phyloP scores from a whole-genome alignment of 192 early-diverging fungal species.

The Thoreauomyces humboldtii region DNA sequence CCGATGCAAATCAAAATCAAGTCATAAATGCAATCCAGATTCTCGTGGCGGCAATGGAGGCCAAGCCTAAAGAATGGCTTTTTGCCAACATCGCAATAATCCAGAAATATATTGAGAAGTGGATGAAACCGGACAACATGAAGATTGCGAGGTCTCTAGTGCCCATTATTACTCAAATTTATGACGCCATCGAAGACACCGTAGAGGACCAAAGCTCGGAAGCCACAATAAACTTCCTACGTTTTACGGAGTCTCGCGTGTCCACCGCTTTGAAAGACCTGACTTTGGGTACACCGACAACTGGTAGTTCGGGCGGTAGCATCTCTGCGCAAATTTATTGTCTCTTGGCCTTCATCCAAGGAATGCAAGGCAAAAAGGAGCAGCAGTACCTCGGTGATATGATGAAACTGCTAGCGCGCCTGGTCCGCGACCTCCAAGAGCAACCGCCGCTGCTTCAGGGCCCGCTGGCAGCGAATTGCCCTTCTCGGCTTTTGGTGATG shows the following conservation, averaged over 20 bases:
- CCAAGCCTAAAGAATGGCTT: conserved; percentile 65
- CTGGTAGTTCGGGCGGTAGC: conserved; percentile 6
- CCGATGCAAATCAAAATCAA: conserved; percentile 49
- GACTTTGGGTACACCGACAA: conserved; percentile 10
- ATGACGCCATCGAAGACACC: conserved; percentile 41
- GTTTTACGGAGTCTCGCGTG: conserved; percentile 37
- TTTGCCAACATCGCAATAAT: conserved; percentile 60
- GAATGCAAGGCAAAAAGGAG: conserved; percentile 9
- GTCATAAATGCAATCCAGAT: conserved; percentile 71
- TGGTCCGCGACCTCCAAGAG: conserved; percentile 75
- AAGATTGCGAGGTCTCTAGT: conserved; percentile 69
- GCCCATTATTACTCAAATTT: conserved; percentile 71
- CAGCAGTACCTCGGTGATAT: conserved; percentile 65
- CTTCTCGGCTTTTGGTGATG: conserved; percentile 51
- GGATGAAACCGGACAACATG: conserved; percentile 73
- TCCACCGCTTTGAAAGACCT: conserved; percentile 23
- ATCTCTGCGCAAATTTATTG: conserved; percentile 25
- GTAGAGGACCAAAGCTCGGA: conserved; percentile 3
- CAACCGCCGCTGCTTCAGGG: conserved; percentile 27
- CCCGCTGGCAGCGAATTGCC: conserved; percentile 29
- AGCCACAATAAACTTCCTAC: conserved; percentile 33
- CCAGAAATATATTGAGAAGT: conserved; percentile 64
- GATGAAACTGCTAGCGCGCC: conserved; percentile 79
- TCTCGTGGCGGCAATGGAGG: conserved; percentile 58
- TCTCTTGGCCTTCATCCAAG: conserved; percentile 16